These are phyloP conservation scores for Candida quercuum DNA, from an alignment of 805 yeast genomes.

Conservation along the genomic window DNA sequence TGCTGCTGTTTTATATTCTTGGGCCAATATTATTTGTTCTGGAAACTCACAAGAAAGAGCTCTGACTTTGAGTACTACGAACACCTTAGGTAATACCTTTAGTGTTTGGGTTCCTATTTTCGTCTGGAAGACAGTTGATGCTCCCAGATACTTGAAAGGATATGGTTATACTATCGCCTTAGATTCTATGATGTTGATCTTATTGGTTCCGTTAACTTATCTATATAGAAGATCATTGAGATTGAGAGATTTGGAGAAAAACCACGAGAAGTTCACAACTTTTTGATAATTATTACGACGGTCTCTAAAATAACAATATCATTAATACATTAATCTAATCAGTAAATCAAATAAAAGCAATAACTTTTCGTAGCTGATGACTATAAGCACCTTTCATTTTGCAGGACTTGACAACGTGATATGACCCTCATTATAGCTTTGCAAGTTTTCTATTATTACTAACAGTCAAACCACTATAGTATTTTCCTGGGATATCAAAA, in stretches of 20 bases:
- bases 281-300: too few relatives aligned
- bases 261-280: too few relatives aligned
- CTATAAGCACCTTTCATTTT: too few relatives aligned
- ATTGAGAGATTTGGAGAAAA: background rate
- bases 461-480: background rate
- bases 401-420: too few relatives aligned
- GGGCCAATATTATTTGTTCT: constrained; percentile 55
- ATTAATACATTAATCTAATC: too few relatives aligned
- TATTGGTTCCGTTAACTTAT: constrained; percentile 23
- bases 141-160: constrained; percentile 53
- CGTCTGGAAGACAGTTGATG: constrained; percentile 38
- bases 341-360: too few relatives aligned
- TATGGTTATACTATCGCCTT: constrained; percentile 29
- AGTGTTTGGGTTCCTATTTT: constrained; percentile 45
- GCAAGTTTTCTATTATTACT: background rate
- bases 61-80: constrained; percentile 45
- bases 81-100: constrained; percentile 46
- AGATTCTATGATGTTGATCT: constrained; percentile 20
- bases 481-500: constrained; percentile 3
- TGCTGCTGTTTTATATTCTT: constrained; percentile 54
- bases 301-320: too few relatives aligned
- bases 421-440: background rate
- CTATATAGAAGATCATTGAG: constrained; percentile 10
- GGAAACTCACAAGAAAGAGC: constrained; percentile 49
- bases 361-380: too few relatives aligned